These are phyloP conservation scores for Artemisia argyi DNA, from an alignment of 129 eudicot species.

Conservation along the genomic window DNA sequence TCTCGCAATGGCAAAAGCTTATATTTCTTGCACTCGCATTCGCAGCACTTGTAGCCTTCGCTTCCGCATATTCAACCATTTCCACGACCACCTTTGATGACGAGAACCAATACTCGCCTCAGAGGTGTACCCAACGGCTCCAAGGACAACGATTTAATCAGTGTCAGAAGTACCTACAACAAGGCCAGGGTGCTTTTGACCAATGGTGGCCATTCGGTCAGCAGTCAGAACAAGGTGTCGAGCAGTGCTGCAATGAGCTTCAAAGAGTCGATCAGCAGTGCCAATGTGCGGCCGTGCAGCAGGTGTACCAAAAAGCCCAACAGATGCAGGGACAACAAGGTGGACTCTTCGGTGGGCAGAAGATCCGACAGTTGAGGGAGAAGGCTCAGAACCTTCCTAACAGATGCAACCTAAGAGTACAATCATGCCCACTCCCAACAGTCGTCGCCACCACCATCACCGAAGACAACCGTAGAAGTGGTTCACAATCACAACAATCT, in stretches of 20 bases:
- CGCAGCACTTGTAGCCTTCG: constrained; percentile 21
- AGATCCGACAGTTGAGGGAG: constrained; percentile 17
- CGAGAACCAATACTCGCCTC: background rate
- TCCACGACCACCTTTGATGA: constrained; percentile 25
- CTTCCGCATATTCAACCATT: constrained; percentile 29
- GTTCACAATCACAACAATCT: constrained; percentile 15
- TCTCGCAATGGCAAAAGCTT: constrained; percentile 25
- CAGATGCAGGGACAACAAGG: constrained; percentile 19
- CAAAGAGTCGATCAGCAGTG: constrained; percentile 19
- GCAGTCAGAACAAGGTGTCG: background rate
- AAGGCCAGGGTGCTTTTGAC: background rate
- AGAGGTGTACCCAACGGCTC: constrained; percentile 1
- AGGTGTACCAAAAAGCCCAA: constrained; percentile 21
- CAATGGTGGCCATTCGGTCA: background rate
- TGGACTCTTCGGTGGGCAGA: constrained; percentile 10
- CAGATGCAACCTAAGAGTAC: constrained; percentile 14
- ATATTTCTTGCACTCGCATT: constrained; percentile 15
- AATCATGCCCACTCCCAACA: constrained; percentile 15
- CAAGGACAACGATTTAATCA: constrained; percentile 18
- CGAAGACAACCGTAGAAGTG: constrained; percentile 3
- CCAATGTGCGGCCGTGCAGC: constrained; percentile 23
- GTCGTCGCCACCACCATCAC: constrained; percentile 20
- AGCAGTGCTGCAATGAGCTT: constrained; percentile 30
- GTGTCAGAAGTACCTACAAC: constrained; percentile 29
- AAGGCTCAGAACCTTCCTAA: constrained; percentile 32